Percentiles rank a stretch among this genome's conserved stretches.
Evolutionary conservation across 2,329 filamentous ascomycete genomes (phyloP).

Genomic region (Metarhizium guizhouense): DNA sequence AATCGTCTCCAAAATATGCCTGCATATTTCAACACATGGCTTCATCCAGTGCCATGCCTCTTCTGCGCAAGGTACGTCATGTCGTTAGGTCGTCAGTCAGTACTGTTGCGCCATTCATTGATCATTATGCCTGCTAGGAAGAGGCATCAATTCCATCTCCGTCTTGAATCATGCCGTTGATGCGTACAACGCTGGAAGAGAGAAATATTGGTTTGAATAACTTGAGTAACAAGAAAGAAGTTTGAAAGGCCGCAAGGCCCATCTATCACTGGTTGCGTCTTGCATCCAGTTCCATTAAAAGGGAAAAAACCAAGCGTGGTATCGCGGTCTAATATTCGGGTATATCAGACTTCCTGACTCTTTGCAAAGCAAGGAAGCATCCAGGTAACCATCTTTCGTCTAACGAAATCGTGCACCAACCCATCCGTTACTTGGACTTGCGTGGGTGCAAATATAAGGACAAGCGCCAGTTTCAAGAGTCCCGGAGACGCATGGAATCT

Average conservation of each 20-base stretch:
- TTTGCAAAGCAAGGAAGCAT: background rate
- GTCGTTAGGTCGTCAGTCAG: background rate
- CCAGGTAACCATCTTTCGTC: background rate
- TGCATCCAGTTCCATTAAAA: conserved; percentile 7
- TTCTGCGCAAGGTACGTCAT: background rate
- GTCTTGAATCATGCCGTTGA: conserved; percentile 2
- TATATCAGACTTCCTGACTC: background rate
- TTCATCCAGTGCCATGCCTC: background rate
- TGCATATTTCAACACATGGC: background rate
- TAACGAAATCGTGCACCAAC: conserved; percentile 7
- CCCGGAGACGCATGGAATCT: conserved; percentile 8
- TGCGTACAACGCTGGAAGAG: conserved; percentile 9
- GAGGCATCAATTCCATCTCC: background rate
- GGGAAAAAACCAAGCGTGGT: background rate
- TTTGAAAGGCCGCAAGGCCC: conserved; percentile 6
- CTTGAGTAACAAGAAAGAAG: conserved; percentile 5
- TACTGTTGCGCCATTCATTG: conserved; percentile 5
- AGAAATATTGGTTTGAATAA: conserved; percentile 3
- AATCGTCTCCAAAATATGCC: background rate
- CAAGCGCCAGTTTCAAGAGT: background rate
- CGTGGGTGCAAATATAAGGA: conserved; percentile 5
- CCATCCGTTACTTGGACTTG: conserved; percentile 7
- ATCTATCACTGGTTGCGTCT: background rate
- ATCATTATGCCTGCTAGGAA: conserved; percentile 3
- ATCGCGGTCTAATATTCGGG: background rate